Conservation (phyloP, 2,329 filamentous ascomycete species). For the Claviceps monticola region DNA sequence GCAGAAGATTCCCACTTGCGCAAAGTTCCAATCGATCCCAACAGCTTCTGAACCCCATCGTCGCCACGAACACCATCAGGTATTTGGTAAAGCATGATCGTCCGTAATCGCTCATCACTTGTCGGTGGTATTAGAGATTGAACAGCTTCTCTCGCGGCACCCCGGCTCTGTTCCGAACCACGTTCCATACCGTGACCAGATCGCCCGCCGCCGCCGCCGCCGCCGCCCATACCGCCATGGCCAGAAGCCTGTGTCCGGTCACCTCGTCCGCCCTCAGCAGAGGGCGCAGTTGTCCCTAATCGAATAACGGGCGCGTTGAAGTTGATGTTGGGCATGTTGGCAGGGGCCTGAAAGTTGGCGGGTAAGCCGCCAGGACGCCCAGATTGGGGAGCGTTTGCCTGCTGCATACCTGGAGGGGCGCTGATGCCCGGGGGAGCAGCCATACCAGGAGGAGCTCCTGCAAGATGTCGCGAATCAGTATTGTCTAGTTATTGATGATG, state of each 20-base stretch:
- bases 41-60: conserved; percentile 62
- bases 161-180: conserved; percentile 51
- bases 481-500: not conserved
- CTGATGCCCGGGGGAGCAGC: conserved; percentile 65
- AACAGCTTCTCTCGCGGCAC: conserved; percentile 52
- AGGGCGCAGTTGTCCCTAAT: conserved; percentile 65
- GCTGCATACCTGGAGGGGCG: conserved; percentile 68
- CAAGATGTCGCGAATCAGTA: not conserved
- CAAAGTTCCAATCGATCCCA: conserved; percentile 64
- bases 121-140: conserved; percentile 69
- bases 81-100: conserved; percentile 79
- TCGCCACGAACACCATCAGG: conserved; percentile 67
- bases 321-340: conserved; percentile 95
- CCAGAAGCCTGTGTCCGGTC: conserved; percentile 18
- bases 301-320: conserved; percentile 95
- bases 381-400: conserved; percentile 58
- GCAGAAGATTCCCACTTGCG: conserved; percentile 73
- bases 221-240: conserved; percentile 17
- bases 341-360: conserved; percentile 71
- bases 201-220: conserved; percentile 25
- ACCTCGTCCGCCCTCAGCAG: conserved; percentile 26
- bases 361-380: conserved; percentile 71
- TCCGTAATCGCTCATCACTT: conserved; percentile 79
- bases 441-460: conserved; percentile 69
- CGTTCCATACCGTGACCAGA: conserved; percentile 47